Base-by-base conservation (phyloP, 2,329 filamentous ascomycete species). In the Thelonectria rubi region DNA sequence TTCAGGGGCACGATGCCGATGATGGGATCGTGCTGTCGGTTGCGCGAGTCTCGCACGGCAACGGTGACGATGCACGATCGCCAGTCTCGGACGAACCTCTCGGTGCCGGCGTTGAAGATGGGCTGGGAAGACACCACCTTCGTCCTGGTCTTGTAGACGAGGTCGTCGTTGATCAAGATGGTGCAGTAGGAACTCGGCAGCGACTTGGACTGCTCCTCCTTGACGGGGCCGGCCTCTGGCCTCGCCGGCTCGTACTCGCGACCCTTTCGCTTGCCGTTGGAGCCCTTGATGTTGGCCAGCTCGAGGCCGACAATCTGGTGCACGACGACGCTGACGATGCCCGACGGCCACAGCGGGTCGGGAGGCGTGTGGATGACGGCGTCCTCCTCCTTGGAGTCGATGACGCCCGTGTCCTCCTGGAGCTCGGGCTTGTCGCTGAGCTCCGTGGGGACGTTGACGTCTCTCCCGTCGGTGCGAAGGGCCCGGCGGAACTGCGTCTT, bases 221-320 rank as follows among this genome's bases (percentile, higher is more conserved):
- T 95, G 60, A 90, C 88, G 72, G 97, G 93, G 7, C 95, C 94
- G 58, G 89, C 93, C 34, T 88, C 85, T 1, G 88, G 84, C 59
- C 92, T 91, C 3, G 94, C 94, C 1, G 94, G 94, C 75, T 97
- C 93, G 69, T 90, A 98, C 74, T 98, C 94, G 37, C 86, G 87
- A 32, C 92, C 93, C 74, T 92, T 95, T 24, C 91, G 84, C 70
- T 91, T 94, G 5, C 93, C 92, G 8, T 88, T 79, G 12, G 90
- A 95, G 1, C 94, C 94, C 73, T 95, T 93, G 75, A 97, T 87
- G 67, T 97, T 94, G 62, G 91, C 89, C n/a, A 97, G 82, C 76
- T 97, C 93, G 9, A 99, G 84, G 63, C 95, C 97, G 67, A 97
- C 94, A 67, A 98, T 97, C 76, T 98, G 94, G 73, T 98, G 94